Evolutionary conservation across 305 asterid genomes (phyloP).

Genomic region (Rubia balearica): DNA sequence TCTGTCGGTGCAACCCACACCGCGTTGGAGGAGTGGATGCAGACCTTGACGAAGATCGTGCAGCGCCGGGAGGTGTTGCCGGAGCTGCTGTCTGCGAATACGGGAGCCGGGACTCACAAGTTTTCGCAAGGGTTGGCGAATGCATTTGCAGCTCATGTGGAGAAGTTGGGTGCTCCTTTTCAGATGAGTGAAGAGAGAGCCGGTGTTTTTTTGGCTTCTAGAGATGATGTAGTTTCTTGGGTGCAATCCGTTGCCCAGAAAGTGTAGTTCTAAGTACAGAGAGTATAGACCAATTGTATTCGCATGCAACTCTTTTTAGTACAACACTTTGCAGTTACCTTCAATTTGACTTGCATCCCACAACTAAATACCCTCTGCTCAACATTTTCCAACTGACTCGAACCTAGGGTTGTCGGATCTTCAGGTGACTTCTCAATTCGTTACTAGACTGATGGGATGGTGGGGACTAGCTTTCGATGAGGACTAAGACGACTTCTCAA

Average conservation of each 20-base stretch:
- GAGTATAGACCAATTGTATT: neutral
- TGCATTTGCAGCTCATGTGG: conserved; percentile 67
- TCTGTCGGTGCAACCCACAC: conserved; percentile 89
- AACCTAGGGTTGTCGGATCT: too few relatives aligned
- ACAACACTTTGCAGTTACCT: neutral
- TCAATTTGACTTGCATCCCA: neutral
- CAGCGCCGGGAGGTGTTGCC: conserved; percentile 60
- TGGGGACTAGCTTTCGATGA: too few relatives aligned
- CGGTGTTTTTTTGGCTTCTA: conserved; percentile 67
- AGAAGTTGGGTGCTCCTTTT: conserved; percentile 69
- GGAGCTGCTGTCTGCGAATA: conserved; percentile 58
- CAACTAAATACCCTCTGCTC: too few relatives aligned
- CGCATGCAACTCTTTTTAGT: neutral
- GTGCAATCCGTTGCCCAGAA: conserved; percentile 32
- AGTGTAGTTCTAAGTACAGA: neutral
- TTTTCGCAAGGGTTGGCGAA: conserved; percentile 66
- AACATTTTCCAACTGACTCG: too few relatives aligned
- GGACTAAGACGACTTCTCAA: too few relatives aligned
- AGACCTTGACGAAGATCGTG: conserved; percentile 47
- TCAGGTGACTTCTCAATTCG: too few relatives aligned
- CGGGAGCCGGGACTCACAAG: conserved; percentile 86
- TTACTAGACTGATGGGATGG: too few relatives aligned
- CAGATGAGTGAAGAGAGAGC: conserved; percentile 56
- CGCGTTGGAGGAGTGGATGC: conserved; percentile 92
- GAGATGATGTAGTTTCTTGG: conserved; percentile 72